Evolutionary conservation across 176 grass and related monocot species (phyloP), one percentile per base, ranked within the genome.

Genomic region (Ensete ventricosum): DNA sequence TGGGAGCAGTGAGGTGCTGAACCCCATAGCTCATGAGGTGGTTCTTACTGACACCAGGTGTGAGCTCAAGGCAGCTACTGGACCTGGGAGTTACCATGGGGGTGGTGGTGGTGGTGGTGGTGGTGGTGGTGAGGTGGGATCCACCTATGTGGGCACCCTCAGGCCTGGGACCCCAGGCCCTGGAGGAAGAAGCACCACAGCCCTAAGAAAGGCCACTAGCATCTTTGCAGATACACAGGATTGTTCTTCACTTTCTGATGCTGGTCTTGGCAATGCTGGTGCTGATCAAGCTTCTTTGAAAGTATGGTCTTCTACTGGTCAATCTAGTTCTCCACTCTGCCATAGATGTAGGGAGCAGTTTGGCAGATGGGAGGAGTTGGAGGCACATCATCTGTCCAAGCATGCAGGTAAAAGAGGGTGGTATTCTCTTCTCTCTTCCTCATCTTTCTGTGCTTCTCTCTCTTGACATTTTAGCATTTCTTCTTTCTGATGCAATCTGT

Each of bases 321-420:
- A 14, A 9, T 62, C 57, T 82, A 62, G 72, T 9, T 21, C 69
- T 43, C 23, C 80, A 63, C 63, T 27, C 29, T 92, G 90, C 73
- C 73, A 78, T 50, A 76, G 75, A 67, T 92, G 90, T 67, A 84
- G 69, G 50, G 79, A 74, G 68, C 74, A 72, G 71, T 82, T 87
- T 78, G 63, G 50, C 62, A 87, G 54, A 71, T 64, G 55, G 71
- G 79, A 75, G 22, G 72, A 71, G 24, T 72, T 92, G 27, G 86
- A 92, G 34, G 77, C 79, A 72, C 90, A 92, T 59, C 86, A 92
- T 83, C 81, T 87, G 80, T 81, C 79, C 62, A 86, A 67, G 60
- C 90, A 92, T 79, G 84, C 90, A 16, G 82, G 89, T 91, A 27
- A 76, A 3, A 19, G 19, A 19, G 9, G n/a, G 8, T 53, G n/a